These are phyloP conservation scores for Phytophthora rubi DNA, from an alignment of 352 stramenopile species.

Conservation along the genomic window DNA sequence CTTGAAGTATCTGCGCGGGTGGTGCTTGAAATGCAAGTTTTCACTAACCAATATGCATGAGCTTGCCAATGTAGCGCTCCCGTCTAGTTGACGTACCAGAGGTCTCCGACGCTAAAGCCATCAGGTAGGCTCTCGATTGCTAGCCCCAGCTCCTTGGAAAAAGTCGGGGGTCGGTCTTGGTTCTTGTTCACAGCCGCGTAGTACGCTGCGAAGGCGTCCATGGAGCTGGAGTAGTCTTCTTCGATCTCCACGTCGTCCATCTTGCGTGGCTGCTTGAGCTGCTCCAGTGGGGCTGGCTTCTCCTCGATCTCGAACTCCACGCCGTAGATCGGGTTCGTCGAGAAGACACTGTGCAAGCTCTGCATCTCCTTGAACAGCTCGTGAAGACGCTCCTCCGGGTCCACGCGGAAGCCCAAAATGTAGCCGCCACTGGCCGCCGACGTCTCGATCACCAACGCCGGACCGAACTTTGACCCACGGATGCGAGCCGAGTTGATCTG, in stretches of 20 bases:
- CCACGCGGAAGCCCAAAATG: conserved; percentile 92
- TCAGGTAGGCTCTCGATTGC: conserved; percentile 87
- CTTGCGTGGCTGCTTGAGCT: conserved; percentile 73
- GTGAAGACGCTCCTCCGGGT: conserved; percentile 85
- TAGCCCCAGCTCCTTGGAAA: conserved; percentile 82
- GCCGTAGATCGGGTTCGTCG: conserved; percentile 89
- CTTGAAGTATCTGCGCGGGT: no score
- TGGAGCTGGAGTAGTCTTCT: conserved; percentile 82
- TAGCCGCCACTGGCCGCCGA: conserved; percentile 82
- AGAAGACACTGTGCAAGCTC: conserved; percentile 85
- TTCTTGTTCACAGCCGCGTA: conserved; percentile 89
- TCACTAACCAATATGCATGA: background rate
- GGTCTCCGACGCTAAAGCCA: conserved; percentile 68
- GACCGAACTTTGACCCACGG: conserved; percentile 91
- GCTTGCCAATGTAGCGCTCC: background rate
- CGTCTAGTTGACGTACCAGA: conserved; percentile 72
- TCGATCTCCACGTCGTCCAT: conserved; percentile 92
- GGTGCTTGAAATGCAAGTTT: conserved; percentile 1
- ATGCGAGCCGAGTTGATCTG: conserved; percentile 90
- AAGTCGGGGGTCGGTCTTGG: conserved; percentile 73
- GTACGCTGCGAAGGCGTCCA: conserved; percentile 91
- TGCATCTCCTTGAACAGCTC: conserved; percentile 89
- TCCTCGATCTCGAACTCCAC: conserved; percentile 89
- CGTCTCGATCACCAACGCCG: conserved; percentile 92
- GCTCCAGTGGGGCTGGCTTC: conserved; percentile 63